Base-by-base conservation (phyloP, 176 grass and related monocot genomes). In the Oryza officinalis region DNA sequence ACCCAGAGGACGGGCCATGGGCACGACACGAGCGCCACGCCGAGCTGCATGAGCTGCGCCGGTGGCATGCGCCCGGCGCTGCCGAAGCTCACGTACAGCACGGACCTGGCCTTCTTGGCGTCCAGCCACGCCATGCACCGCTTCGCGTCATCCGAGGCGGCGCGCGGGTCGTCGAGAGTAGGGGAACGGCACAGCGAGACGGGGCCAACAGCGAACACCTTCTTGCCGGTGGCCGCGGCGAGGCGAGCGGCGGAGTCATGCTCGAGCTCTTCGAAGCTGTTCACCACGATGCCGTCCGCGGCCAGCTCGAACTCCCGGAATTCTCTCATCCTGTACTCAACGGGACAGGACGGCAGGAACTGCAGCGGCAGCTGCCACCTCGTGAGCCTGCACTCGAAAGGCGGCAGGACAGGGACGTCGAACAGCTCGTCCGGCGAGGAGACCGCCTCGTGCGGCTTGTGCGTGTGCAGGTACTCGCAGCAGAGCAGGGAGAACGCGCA, bases 41-140 rank as follows among this genome's bases (percentile, higher is more conserved):
- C 93, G 23, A 92, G 79, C 75, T 92, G 79, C 69, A 71, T 82
- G 43, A 92, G 46, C 69, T 92, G 93, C 78, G 47, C 70, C 0
- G 85, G 75, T 2, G 76, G 8, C 68, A 96, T 79, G 33, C 41
- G 76, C 28, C 82, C 90, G 2, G 82, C 79, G 72, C 93, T 96
- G 75, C 88, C 93, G 28, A 95, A 95, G 77, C 90, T 90, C 40
- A 92, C 86, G 65, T 93, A 96, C 0, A 93, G n/a, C 50, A 93
- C 94, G 4, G 94, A 91, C 8, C 30, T 74, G 5, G 13, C 69
- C 17, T 86, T 83, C 86, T 84, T 89, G 46, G 81, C 71, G 72
- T 91, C 74, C 22, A 96, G 84, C 94, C 94, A 96, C 13, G 63
- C 57, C 72, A 89, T 69, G 83, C 88, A 96, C 33, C 37, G 47